These are phyloP conservation scores for Phytopythium litorale DNA, from an alignment of 352 stramenopile genomes.

Conservation along the genomic window DNA sequence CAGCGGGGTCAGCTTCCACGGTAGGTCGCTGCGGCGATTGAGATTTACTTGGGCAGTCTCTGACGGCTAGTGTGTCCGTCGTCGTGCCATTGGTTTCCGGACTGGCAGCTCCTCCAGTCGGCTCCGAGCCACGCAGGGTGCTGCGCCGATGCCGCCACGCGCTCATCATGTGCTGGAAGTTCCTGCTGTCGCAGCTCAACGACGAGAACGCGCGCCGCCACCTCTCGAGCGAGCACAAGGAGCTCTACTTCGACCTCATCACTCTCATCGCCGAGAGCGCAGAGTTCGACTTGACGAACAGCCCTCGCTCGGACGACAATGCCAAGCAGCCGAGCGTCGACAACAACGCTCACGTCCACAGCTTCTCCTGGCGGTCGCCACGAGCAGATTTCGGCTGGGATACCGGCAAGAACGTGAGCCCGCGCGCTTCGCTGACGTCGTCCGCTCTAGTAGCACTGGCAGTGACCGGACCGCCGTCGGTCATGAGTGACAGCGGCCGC, in stretches of 20 bases:
- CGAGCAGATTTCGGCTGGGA: slow-evolving; percentile 1
- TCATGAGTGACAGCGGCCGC: slow-evolving; percentile 4
- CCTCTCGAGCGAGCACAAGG: slow-evolving; percentile 28
- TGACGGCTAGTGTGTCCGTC: too few relatives aligned
- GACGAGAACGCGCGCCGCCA: slow-evolving; percentile 24
- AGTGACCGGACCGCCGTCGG: neutral
- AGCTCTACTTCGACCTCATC: slow-evolving; percentile 66
- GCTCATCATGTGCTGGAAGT: slow-evolving; percentile 68
- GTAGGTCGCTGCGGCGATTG: slow-evolving; percentile 7
- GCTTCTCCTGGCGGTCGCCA: neutral
- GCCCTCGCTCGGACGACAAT: neutral
- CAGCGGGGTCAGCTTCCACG: slow-evolving; percentile 9
- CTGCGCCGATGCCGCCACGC: slow-evolving; percentile 58
- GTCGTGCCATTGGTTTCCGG: too few relatives aligned
- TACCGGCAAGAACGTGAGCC: slow-evolving; percentile 20
- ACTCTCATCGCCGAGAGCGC: slow-evolving; percentile 57
- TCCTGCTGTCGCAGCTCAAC: slow-evolving; percentile 54
- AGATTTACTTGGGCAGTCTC: too few relatives aligned
- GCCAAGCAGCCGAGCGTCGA: slow-evolving; percentile 2
- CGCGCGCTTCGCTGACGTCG: slow-evolving; percentile 24
- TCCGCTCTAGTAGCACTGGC: slow-evolving; percentile 18
- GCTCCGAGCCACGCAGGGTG: slow-evolving; percentile 33
- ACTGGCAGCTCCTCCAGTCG: neutral
- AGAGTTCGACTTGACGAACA: slow-evolving; percentile 48
- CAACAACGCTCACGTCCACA: neutral